Conservation (phyloP, 257 asterid species). For the Capsicum baccatum region DNA sequence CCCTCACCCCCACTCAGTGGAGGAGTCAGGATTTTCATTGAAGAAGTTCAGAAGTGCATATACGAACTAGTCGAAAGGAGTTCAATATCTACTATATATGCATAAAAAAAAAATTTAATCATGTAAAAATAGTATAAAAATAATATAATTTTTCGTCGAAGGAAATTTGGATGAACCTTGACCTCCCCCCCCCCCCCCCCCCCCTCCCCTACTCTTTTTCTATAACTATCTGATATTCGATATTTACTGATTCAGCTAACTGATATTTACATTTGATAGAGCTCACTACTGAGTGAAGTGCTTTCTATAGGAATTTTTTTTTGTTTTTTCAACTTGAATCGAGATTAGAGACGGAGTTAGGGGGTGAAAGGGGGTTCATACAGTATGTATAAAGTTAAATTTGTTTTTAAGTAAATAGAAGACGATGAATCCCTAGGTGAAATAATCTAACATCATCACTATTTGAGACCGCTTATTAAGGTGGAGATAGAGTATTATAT, state of each 20-base stretch:
- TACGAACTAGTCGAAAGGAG: too few relatives aligned
- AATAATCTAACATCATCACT: background rate
- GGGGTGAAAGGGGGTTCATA: background rate
- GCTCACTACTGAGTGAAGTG: background rate
- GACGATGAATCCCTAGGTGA: background rate
- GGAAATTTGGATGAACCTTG: background rate
- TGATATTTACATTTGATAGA: background rate
- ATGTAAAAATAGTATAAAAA: too few relatives aligned
- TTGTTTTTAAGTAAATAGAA: background rate
- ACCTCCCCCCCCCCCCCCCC: background rate
- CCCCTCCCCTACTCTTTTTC: constrained; percentile 20
- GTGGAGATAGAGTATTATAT: background rate
- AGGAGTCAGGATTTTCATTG: too few relatives aligned
- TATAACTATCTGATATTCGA: background rate
- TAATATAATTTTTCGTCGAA: too few relatives aligned
- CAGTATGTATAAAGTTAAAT: background rate
- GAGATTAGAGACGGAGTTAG: background rate
- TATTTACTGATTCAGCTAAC: background rate
- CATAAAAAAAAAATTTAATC: too few relatives aligned
- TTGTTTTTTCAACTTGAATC: background rate
- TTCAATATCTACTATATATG: too few relatives aligned
- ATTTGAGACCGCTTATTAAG: background rate
- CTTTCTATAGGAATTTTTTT: background rate
- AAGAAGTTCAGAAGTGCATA: too few relatives aligned
- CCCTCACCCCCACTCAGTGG: constrained; percentile 31